phyloP scores from a whole-genome alignment of 164 flowering plant species.

The Warburgia ugandensis region DNA sequence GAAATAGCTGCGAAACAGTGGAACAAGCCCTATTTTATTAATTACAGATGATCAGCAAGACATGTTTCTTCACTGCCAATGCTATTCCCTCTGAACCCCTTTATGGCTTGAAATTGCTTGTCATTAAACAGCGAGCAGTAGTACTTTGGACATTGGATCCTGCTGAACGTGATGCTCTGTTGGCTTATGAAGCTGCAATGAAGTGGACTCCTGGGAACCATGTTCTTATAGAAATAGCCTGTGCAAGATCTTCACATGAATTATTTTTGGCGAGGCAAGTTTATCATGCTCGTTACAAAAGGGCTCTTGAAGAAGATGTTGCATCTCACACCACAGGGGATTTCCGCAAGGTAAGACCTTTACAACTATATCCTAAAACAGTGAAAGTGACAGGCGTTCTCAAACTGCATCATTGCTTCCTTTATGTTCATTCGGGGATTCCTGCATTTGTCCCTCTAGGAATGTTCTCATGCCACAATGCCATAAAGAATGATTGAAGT shows the following conservation, averaged over 20 bases:
- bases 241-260: conserved; percentile 58
- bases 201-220: conserved; percentile 36
- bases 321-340: conserved; percentile 59
- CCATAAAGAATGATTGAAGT: no score
- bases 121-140: conserved; percentile 34
- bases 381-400: no score
- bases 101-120: not conserved
- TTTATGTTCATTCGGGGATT: no score
- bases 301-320: conserved; percentile 83
- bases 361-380: no score
- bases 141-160: conserved; percentile 63
- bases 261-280: conserved; percentile 50
- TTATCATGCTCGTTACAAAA: conserved; percentile 63
- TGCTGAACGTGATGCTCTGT: conserved; percentile 63
- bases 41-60: no score
- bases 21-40: no score
- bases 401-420: no score
- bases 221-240: conserved; percentile 67
- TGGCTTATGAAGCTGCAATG: conserved; percentile 61
- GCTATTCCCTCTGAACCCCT: no score
- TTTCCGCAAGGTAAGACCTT: conserved; percentile 52
- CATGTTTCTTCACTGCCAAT: no score
- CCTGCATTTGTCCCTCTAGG: no score
- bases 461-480: no score
- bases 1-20: no score